These are phyloP conservation scores for Chalciporus pseudorubinellus DNA, from an alignment of 768 basidiomycete species.

Conservation along the genomic window DNA sequence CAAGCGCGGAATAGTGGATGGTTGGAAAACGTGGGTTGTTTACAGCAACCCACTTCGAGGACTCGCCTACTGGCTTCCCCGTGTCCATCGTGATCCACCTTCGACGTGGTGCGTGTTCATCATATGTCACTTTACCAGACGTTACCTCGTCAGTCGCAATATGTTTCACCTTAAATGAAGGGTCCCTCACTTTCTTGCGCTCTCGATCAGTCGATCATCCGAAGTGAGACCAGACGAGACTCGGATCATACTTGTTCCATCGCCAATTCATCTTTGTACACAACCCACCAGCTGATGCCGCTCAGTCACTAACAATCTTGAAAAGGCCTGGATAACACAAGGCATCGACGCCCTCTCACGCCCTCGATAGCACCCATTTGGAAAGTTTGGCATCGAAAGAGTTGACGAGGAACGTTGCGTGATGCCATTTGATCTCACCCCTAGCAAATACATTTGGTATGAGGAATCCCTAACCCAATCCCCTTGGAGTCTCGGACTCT, in stretches of 20 bases:
- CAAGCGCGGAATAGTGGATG: neutral
- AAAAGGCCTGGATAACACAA: neutral
- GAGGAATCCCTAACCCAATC: neutral
- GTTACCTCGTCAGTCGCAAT: neutral
- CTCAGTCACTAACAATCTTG: neutral
- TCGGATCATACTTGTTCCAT: neutral
- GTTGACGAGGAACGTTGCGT: neutral
- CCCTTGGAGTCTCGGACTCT: neutral
- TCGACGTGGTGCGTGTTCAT: neutral
- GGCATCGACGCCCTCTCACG: neutral
- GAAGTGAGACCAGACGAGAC: neutral
- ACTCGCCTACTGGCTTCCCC: neutral
- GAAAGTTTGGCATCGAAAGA: conserved; percentile 29
- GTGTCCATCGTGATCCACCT: neutral
- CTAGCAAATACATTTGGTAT: neutral
- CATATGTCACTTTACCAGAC: neutral
- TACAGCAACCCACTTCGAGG: too few species aligned
- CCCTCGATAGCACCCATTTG: conserved; percentile 19
- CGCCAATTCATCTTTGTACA: neutral
- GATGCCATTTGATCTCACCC: neutral
- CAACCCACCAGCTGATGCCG: neutral
- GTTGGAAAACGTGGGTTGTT: neutral
- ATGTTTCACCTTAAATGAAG: neutral
- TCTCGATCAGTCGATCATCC: neutral
- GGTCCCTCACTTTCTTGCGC: neutral